A percentile compares a stretch with the other conserved stretches of the same genome.
phyloP scores from a whole-genome alignment of 2,329 filamentous ascomycete genomes.

The Neofusicoccum sp. region DNA sequence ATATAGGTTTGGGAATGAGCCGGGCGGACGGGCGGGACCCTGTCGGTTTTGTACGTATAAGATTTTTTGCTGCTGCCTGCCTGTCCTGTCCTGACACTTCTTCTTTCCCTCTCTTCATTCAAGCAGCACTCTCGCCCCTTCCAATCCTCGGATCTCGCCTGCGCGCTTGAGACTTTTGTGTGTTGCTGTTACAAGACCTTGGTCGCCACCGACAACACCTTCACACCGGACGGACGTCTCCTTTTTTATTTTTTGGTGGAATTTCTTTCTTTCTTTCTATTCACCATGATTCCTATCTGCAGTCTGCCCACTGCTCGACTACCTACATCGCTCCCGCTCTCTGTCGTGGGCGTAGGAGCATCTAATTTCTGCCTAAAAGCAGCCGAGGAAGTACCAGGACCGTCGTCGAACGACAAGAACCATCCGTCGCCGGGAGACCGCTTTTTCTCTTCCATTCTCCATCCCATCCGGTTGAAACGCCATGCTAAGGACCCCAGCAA shows the following conservation, averaged over 20 bases:
- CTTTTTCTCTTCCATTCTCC: conserved; percentile 14
- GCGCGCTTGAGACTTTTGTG: neutral
- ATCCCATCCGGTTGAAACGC: conserved; percentile 15
- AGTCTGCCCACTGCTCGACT: conserved; percentile 1
- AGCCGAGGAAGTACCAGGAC: neutral
- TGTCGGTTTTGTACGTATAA: neutral
- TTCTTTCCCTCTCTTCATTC: neutral
- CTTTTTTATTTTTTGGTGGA: neutral
- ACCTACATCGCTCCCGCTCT: neutral
- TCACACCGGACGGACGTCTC: no score
- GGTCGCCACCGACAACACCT: neutral
- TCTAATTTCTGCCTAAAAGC: neutral
- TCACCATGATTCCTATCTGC: conserved; percentile 16
- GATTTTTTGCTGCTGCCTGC: conserved; percentile 4
- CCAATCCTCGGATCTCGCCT: neutral
- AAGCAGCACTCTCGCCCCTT: neutral
- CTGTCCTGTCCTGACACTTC: neutral
- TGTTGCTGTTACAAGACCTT: no score
- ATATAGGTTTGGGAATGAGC: neutral
- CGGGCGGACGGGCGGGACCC: neutral
- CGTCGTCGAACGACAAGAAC: conserved; percentile 1
- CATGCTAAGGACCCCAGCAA: conserved; percentile 11
- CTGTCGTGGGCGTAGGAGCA: neutral
- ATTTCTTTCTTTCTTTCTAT: neutral
- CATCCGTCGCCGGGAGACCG: conserved; percentile 8